Percentiles rank a stretch among this genome's conserved stretches.
phyloP scores from a whole-genome alignment of 2,329 filamentous ascomycete species.

The Penicillium sp. region DNA sequence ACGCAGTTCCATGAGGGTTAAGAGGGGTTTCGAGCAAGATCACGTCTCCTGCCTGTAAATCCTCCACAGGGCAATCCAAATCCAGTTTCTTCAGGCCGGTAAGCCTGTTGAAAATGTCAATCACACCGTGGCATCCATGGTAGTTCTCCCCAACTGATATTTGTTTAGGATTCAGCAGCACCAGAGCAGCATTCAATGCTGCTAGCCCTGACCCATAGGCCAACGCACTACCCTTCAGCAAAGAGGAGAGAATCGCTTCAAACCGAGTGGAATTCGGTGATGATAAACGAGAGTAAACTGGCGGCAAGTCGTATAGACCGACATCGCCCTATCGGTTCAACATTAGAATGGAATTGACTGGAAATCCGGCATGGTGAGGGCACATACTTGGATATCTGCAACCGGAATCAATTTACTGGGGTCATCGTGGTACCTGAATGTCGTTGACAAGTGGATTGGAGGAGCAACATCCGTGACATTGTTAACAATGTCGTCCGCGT shows the following conservation, averaged over 20 bases:
- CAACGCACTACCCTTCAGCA: constrained; percentile 63
- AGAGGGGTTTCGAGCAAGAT: constrained; percentile 91
- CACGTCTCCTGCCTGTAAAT: constrained; percentile 72
- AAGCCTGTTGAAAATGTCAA: constrained; percentile 68
- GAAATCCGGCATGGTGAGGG: background rate
- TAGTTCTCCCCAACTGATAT: constrained; percentile 83
- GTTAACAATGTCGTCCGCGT: constrained; percentile 46
- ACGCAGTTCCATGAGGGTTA: constrained; percentile 83
- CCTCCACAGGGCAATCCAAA: constrained; percentile 63
- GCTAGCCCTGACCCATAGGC: constrained; percentile 82
- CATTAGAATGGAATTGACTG: background rate
- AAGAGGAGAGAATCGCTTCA: constrained; percentile 71
- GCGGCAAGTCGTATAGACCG: constrained; percentile 31
- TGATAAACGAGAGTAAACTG: constrained; percentile 79
- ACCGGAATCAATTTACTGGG: constrained; percentile 55
- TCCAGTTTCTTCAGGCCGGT: constrained; percentile 69
- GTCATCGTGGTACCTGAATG: constrained; percentile 68
- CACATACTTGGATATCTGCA: constrained; percentile 51
- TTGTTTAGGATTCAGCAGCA: constrained; percentile 76
- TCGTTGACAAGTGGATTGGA: constrained; percentile 77
- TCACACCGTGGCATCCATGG: constrained; percentile 88
- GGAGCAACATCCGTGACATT: constrained; percentile 69
- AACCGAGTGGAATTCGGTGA: constrained; percentile 79
- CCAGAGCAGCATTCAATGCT: constrained; percentile 81
- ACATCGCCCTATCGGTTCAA: background rate